Conservation (phyloP, 257 asterid species). For the Solanum raphanifolium region DNA sequence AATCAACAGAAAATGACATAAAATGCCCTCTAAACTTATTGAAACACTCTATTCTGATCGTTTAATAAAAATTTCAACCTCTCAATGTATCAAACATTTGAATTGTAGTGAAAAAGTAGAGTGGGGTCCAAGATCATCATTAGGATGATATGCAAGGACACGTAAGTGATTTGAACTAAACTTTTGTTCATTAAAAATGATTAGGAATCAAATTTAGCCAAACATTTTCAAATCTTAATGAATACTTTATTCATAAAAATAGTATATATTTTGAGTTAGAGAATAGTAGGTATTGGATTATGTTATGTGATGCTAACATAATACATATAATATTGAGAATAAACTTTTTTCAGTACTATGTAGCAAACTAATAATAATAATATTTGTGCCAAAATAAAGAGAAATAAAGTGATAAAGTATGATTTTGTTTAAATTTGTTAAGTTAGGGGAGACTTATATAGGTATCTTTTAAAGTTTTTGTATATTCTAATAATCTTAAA, state of each 20-base stretch:
- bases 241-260: not conserved
- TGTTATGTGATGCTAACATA: not conserved
- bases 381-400: not conserved
- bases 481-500: not conserved
- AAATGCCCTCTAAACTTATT: not conserved
- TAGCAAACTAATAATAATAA: not conserved
- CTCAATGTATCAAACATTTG: rapidly evolving
- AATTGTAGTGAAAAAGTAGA: not conserved
- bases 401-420: not conserved
- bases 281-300: not conserved
- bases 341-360: not conserved
- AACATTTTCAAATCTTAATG: not conserved
- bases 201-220: not conserved
- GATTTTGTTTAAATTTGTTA: not conserved
- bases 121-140: not conserved
- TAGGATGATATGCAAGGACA: not conserved
- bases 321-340: not conserved
- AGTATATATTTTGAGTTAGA: not conserved
- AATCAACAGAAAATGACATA: not conserved
- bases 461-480: not conserved
- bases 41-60: too few species aligned
- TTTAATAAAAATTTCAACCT: too few species aligned
- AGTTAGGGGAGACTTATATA: not conserved
- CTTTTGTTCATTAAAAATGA: not conserved
- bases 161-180: not conserved